Evolutionary conservation across 2,329 filamentous ascomycete genomes (phyloP).

Genomic region (Neofusicoccum parvum): DNA sequence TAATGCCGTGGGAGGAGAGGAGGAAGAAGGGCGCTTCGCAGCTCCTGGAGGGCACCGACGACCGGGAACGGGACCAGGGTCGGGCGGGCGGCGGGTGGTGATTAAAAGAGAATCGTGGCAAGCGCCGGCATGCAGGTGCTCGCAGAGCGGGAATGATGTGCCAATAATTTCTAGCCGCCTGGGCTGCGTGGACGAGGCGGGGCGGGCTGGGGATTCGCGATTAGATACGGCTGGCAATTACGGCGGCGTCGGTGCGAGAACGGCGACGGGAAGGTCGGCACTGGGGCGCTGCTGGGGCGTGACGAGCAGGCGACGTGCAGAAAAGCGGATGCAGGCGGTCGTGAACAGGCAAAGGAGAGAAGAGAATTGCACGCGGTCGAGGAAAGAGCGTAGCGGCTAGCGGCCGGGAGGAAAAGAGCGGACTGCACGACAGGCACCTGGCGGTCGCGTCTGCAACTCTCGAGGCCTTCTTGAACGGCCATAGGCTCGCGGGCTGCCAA

Average conservation of each 20-base stretch:
- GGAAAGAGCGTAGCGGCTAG: slow-evolving; percentile 15
- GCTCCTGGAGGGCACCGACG: not conserved
- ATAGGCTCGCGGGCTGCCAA: slow-evolving; percentile 13
- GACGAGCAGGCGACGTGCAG: slow-evolving; percentile 4
- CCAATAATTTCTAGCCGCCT: slow-evolving; percentile 12
- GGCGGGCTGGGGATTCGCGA: slow-evolving; percentile 15
- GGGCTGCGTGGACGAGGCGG: slow-evolving; percentile 13
- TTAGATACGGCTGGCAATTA: slow-evolving; percentile 19
- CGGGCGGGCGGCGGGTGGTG: not conserved
- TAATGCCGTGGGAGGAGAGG: slow-evolving; percentile 1
- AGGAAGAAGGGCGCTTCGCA: slow-evolving; percentile 3
- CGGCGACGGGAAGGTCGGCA: not conserved
- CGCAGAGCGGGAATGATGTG: slow-evolving; percentile 12
- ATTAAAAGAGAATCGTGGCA: slow-evolving; percentile 12
- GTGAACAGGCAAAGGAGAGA: not conserved
- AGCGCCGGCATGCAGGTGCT: slow-evolving; percentile 20
- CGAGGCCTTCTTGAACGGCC: slow-evolving; percentile 14
- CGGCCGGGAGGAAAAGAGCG: slow-evolving; percentile 18
- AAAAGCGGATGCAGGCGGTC: not conserved
- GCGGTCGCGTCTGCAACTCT: slow-evolving; percentile 11
- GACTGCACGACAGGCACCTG: slow-evolving; percentile 14
- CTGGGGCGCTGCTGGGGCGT: not conserved
- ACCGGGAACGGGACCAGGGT: slow-evolving; percentile 4
- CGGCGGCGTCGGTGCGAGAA: not conserved
- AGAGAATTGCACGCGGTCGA: not conserved